phyloP scores from a whole-genome alignment of 2,329 filamentous ascomycete genomes.

The Penicillium glabrum region DNA sequence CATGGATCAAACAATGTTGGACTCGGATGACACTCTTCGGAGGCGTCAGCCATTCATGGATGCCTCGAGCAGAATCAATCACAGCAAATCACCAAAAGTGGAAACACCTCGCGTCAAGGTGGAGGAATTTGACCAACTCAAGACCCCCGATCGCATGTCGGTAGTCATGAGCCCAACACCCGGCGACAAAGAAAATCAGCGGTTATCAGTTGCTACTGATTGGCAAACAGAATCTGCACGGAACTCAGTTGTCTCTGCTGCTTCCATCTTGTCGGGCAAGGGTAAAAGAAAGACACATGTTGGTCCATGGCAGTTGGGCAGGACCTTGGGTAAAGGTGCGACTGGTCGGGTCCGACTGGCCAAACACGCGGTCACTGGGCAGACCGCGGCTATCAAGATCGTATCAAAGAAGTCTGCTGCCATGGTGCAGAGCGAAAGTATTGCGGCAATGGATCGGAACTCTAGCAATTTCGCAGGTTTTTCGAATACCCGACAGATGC shows the following conservation, averaged over 20 bases:
- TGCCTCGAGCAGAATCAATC: conserved; percentile 20
- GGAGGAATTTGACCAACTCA: conserved; percentile 17
- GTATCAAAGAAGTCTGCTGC: conserved; percentile 80
- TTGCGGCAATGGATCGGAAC: conserved; percentile 77
- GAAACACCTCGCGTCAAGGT: conserved; percentile 15
- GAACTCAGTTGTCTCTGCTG: conserved; percentile 55
- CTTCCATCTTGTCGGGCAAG: conserved; percentile 56
- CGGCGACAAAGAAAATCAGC: conserved; percentile 49
- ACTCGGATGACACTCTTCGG: conserved; percentile 15
- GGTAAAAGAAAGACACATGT: conserved; percentile 70
- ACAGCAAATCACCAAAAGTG: conserved; percentile 13
- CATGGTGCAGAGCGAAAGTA: conserved; percentile 79
- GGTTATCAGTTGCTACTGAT: conserved; percentile 53
- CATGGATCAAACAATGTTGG: conserved; percentile 17
- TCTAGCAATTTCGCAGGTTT: conserved; percentile 55
- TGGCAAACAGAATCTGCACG: conserved; percentile 50
- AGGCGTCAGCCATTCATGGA: conserved; percentile 24
- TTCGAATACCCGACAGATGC: conserved; percentile 68
- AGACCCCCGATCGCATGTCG: conserved; percentile 29
- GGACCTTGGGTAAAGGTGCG: conserved; percentile 83
- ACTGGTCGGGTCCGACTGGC: conserved; percentile 86
- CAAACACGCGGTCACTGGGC: conserved; percentile 73
- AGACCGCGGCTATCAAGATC: conserved; percentile 91
- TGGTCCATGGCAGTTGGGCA: conserved; percentile 90
- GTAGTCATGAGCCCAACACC: conserved; percentile 28